Base-by-base conservation (phyloP, 768 basidiomycete species). In the Tricholoma terreum region DNA sequence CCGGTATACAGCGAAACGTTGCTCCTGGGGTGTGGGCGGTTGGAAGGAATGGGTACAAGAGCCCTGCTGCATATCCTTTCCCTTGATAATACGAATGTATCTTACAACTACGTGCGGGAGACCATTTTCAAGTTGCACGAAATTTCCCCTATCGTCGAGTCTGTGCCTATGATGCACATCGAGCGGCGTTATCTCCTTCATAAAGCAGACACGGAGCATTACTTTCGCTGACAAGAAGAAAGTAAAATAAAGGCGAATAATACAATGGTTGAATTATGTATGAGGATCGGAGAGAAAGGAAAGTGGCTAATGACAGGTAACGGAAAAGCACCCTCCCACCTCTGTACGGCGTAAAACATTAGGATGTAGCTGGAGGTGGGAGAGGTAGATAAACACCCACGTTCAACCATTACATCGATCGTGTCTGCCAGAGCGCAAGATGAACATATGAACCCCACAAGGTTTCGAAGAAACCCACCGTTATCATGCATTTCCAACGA, bases 331-430 rank as follows among this genome's bases (percentile, higher is more conserved):
- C 27, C 52, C 52, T 43, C 52, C 52, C 24, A 54, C 52, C 52
- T 54, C 52, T 54, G 12, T 42, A 14, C n/a, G 19, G 27, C 24
- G 8, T 17, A 30, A 43, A 15, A 31, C 0, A 19, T 54, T 19
- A 43, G 52, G n/a, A 43, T 31, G 4, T 3, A 33, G 17, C 21
- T 10, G 4, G 27, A 22, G 11, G 5, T 22, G 10, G 3, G 38
- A 10, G 9, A 5, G 24, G 15, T 15, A 35, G 22, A 57, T 60
- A 43, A 57, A 50, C 30, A 81, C 86, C 61, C 77, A 95, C 93
- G 94, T 77, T 96, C 93, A 58, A 96, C 90, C 89, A 94, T 92
- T 60, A 95, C 94, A 80, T 98, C 94, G 73, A 98, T 94, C 6
- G 92, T 86, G 70, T 98, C 94, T 86, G 65, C 21, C 30, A 52